phyloP scores from a whole-genome alignment of 2,329 filamentous ascomycete genomes.

The Gyromitra esculenta region DNA sequence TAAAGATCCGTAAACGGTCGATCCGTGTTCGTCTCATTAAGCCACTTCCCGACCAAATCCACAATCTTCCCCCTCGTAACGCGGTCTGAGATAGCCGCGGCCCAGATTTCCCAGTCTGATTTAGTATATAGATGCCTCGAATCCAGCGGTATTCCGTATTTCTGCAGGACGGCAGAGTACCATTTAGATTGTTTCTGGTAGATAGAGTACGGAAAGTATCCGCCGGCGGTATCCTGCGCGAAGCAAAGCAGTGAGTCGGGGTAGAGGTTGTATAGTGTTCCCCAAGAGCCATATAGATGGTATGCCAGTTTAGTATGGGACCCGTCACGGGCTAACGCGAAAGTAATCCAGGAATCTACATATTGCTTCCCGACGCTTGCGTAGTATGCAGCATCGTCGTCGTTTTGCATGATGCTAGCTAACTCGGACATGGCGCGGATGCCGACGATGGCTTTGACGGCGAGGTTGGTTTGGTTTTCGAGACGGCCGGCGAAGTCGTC shows the following conservation, averaged over 20 bases:
- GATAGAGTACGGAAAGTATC: slow-evolving; percentile 75
- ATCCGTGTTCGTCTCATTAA: slow-evolving; percentile 83
- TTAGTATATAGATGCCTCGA: slow-evolving; percentile 85
- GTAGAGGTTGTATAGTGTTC: slow-evolving; percentile 86
- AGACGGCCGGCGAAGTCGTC: slow-evolving; percentile 85
- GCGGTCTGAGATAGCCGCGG: slow-evolving; percentile 76
- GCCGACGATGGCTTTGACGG: slow-evolving; percentile 83
- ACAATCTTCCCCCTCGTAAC: slow-evolving; percentile 75
- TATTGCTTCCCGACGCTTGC: slow-evolving; percentile 73
- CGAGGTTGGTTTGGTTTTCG: slow-evolving; percentile 81
- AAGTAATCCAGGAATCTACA: slow-evolving; percentile 75
- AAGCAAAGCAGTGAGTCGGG: slow-evolving; percentile 83
- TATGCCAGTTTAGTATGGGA: slow-evolving; percentile 82
- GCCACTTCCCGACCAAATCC: slow-evolving; percentile 77
- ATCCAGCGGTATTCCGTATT: slow-evolving; percentile 84
- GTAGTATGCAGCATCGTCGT: slow-evolving; percentile 69
- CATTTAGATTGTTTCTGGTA: slow-evolving; percentile 83
- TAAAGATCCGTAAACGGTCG: slow-evolving; percentile 83
- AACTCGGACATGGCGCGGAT: slow-evolving; percentile 81
- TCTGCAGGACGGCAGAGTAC: slow-evolving; percentile 81
- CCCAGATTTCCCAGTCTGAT: slow-evolving; percentile 91
- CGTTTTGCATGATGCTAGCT: slow-evolving; percentile 70
- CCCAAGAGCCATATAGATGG: slow-evolving; percentile 80
- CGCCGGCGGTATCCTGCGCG: slow-evolving; percentile 63
- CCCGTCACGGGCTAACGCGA: slow-evolving; percentile 74